These are phyloP conservation scores for Dendryphion nanum DNA, from an alignment of 2,329 filamentous ascomycete species.

Conservation along the genomic window DNA sequence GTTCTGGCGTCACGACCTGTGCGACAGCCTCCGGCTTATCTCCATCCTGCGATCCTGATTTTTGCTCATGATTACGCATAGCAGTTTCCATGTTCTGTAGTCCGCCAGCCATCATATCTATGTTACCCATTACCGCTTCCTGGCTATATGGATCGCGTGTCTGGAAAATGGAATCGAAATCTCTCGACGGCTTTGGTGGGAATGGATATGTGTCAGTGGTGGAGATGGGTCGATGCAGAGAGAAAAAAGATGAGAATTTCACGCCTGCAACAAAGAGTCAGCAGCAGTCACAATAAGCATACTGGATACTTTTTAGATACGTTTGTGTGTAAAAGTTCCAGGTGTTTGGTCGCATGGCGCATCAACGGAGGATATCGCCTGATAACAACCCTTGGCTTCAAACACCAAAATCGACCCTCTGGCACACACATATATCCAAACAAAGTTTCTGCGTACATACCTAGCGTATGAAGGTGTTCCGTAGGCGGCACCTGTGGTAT, in stretches of 20 bases:
- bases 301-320: too few species aligned
- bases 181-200: slow-evolving; percentile 65
- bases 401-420: too few species aligned
- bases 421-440: too few species aligned
- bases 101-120: slow-evolving; percentile 45
- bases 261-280: slow-evolving; percentile 64
- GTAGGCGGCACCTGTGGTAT: slow-evolving; percentile 72
- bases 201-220: slow-evolving; percentile 79
- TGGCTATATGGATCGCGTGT: slow-evolving; percentile 50
- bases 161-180: slow-evolving; percentile 82
- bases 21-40: slow-evolving; percentile 37
- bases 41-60: slow-evolving; percentile 38
- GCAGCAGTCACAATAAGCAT: too few species aligned
- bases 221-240: slow-evolving; percentile 90
- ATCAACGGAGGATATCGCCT: too few species aligned
- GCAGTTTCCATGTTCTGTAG: slow-evolving; percentile 40
- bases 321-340: too few species aligned
- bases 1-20: slow-evolving; percentile 19
- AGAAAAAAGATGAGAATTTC: slow-evolving; percentile 89
- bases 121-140: slow-evolving; percentile 46
- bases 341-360: too few species aligned
- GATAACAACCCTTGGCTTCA: too few species aligned
- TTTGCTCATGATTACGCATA: slow-evolving; percentile 31
- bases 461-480: slow-evolving; percentile 66
- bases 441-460: slow-evolving; percentile 54